Percentiles rank a stretch among this genome's conserved stretches.
Evolutionary conservation across 306 rosid genomes (phyloP).

Genomic region (Prunus mume): DNA sequence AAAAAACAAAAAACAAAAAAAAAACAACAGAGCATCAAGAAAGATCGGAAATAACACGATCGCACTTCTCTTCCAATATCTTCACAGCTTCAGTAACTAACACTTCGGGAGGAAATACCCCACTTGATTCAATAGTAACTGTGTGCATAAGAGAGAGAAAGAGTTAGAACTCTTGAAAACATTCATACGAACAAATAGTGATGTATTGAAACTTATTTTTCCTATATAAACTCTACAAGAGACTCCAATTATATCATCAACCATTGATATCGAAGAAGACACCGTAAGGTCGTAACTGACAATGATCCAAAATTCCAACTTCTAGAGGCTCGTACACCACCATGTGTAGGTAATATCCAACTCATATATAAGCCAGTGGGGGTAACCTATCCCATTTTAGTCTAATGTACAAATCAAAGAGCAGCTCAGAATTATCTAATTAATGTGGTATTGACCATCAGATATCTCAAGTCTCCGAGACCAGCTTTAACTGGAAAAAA

Average conservation of each 20-base stretch:
- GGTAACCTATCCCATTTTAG: not conserved
- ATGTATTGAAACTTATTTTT: not conserved
- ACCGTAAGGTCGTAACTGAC: not conserved
- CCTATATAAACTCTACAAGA: not conserved
- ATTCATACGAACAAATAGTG: not conserved
- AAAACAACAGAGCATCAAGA: conserved; percentile 34
- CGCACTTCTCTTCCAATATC: conserved; percentile 94
- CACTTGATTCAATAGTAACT: conserved; percentile 91
- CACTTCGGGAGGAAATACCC: conserved; percentile 77
- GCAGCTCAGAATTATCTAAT: not conserved
- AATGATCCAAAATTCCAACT: not conserved
- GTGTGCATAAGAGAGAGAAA: not conserved
- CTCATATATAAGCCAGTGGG: not conserved
- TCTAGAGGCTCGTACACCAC: not conserved
- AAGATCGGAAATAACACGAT: conserved; percentile 78
- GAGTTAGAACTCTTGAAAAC: not conserved
- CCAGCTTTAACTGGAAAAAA: too few species aligned
- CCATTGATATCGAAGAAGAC: not conserved
- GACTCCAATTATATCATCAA: not conserved
- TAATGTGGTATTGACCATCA: not conserved
- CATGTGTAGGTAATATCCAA: not conserved
- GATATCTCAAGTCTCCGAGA: not conserved
- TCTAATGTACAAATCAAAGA: not conserved
- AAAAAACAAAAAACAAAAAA: too few species aligned
- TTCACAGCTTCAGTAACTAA: conserved; percentile 90